phyloP scores from a whole-genome alignment of 2,329 filamentous ascomycete genomes.

The Metarhizium album region DNA sequence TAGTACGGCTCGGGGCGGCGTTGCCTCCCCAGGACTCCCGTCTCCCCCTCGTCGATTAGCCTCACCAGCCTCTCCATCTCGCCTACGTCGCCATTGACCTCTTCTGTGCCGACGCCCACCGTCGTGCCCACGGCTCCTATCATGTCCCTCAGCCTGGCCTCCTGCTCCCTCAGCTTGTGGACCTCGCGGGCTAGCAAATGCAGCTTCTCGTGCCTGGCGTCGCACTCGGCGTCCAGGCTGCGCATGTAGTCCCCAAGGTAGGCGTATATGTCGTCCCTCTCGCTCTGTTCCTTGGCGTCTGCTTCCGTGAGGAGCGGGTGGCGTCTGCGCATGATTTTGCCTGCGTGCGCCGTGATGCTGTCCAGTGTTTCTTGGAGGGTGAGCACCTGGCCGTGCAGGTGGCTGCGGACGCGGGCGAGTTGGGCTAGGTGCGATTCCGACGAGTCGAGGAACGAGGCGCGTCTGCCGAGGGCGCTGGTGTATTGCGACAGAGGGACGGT shows the following conservation, averaged over 20 bases:
- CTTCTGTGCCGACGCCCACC: not conserved
- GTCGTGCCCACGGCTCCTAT: slow-evolving; percentile 1
- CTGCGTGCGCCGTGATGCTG: not conserved
- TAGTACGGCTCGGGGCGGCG: not conserved
- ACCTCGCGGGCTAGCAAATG: slow-evolving; percentile 4
- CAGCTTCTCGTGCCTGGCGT: slow-evolving; percentile 8
- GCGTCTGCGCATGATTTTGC: not conserved
- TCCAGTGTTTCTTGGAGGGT: slow-evolving; percentile 4
- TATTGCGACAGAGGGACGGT: slow-evolving; percentile 11
- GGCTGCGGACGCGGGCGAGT: slow-evolving; percentile 2
- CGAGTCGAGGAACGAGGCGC: slow-evolving; percentile 11
- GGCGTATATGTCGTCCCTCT: slow-evolving; percentile 14
- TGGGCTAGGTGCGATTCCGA: slow-evolving; percentile 3
- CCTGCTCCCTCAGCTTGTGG: slow-evolving; percentile 3
- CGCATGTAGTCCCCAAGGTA: slow-evolving; percentile 17
- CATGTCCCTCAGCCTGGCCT: slow-evolving; percentile 4
- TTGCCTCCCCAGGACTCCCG: not conserved
- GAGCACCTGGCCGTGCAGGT: slow-evolving; percentile 9
- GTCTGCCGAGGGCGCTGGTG: slow-evolving; percentile 10
- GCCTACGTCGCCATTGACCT: not conserved
- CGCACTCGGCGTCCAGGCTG: not conserved
- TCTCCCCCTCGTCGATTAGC: not conserved
- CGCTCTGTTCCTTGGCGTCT: not conserved
- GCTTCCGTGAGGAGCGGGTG: not conserved
- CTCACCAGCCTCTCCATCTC: not conserved